Conservation (phyloP, 2,329 filamentous ascomycete species). For the Microsporum canis region DNA sequence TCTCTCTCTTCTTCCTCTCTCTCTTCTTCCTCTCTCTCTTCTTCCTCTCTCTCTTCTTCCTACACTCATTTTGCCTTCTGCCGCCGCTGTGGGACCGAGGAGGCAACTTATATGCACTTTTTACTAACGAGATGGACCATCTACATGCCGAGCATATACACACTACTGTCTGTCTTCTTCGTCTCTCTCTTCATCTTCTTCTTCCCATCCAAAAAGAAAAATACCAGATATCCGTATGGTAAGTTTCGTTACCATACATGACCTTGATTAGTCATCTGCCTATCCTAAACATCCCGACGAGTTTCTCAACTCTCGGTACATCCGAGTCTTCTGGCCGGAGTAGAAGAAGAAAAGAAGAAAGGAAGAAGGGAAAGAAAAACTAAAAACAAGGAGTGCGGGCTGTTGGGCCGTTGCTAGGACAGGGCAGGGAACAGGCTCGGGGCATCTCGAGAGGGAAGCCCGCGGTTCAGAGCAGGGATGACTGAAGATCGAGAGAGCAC, state of each 20-base stretch:
- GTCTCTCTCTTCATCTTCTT: not conserved
- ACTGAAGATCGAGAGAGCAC: not conserved
- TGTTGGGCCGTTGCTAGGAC: too few relatives aligned
- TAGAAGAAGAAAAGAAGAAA: not conserved
- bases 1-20: not conserved
- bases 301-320: not conserved
- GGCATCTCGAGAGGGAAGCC: not conserved
- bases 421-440: not conserved
- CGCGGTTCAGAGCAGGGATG: not conserved
- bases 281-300: not conserved
- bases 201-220: not conserved
- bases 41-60: not conserved
- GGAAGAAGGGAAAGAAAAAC: not conserved
- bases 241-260: not conserved
- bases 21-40: not conserved
- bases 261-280: not conserved
- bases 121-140: too few relatives aligned
- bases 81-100: not conserved
- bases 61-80: not conserved
- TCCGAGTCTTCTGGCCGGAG: not conserved
- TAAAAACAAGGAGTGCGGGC: not conserved
- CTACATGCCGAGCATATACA: too few relatives aligned
- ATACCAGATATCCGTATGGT: not conserved
- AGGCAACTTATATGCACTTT: too few relatives aligned
- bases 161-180: not conserved